These are phyloP conservation scores for Ceriops tagal DNA, from an alignment of 345 rosid species.

Conservation along the genomic window DNA sequence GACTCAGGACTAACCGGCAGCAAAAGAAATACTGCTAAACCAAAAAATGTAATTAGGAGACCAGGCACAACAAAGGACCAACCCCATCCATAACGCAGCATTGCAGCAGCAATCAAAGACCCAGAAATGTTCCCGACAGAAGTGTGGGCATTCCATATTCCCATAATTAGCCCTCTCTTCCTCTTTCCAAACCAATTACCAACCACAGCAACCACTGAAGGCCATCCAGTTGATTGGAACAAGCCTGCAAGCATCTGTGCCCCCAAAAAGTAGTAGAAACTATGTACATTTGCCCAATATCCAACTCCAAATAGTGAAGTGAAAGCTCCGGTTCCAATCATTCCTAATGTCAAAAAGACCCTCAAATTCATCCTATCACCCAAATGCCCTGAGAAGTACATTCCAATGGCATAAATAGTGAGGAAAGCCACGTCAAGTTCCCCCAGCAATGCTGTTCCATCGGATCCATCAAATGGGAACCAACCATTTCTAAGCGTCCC, in stretches of 20 bases:
- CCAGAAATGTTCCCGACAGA: constrained; percentile 87
- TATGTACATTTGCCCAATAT: constrained; percentile 73
- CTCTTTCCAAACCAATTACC: constrained; percentile 94
- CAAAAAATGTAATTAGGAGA: constrained; percentile 45
- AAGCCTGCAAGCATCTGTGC: constrained; percentile 75
- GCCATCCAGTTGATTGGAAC: constrained; percentile 98
- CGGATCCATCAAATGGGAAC: constrained; percentile 73
- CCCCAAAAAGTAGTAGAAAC: constrained; percentile 59
- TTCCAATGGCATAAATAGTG: constrained; percentile 68
- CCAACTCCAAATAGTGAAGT: constrained; percentile 81
- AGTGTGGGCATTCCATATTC: constrained; percentile 97
- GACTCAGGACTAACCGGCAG: constrained; percentile 74
- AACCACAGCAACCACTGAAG: constrained; percentile 92
- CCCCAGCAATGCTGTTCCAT: constrained; percentile 79
- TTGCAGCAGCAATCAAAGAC: constrained; percentile 66
- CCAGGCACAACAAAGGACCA: constrained; percentile 95
- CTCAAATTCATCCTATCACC: constrained; percentile 88
- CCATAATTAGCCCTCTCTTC: constrained; percentile 92
- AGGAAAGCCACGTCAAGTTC: constrained; percentile 86
- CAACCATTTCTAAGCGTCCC: constrained; percentile 61
- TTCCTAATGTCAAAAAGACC: constrained; percentile 71
- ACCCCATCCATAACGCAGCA: constrained; percentile 91
- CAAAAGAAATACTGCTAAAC: constrained; percentile 58
- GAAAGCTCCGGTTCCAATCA: constrained; percentile 83
- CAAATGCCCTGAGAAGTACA: constrained; percentile 86